Evolutionary conservation across 768 basidiomycete species (phyloP).

Genomic region (Naganishia kalamii): DNA sequence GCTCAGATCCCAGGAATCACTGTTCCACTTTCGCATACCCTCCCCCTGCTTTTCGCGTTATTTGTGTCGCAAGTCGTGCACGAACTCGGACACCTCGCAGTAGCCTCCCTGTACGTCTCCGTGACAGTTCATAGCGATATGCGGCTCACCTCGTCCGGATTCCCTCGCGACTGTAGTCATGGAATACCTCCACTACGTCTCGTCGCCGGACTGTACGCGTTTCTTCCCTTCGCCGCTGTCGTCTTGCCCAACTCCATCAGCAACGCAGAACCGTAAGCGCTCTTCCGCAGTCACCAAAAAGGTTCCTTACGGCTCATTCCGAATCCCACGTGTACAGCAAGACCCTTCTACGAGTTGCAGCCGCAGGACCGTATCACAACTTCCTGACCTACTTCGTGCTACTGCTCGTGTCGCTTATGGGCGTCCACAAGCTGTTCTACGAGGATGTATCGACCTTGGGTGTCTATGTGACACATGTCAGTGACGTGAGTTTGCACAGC

Average conservation of each 20-base stretch:
- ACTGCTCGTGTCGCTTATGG: neutral
- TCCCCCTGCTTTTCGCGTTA: conserved; percentile 17
- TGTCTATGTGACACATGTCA: neutral
- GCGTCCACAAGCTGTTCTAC: conserved; percentile 11
- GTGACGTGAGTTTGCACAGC: neutral
- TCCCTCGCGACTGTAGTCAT: neutral
- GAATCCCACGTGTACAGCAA: neutral
- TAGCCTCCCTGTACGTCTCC: conserved; percentile 13
- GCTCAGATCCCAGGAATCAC: conserved; percentile 23
- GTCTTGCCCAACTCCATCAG: neutral
- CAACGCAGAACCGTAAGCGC: neutral
- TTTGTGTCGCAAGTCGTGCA: conserved; percentile 19
- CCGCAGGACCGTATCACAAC: conserved; percentile 21
- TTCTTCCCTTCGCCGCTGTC: conserved; percentile 1
- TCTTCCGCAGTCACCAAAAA: too few relatives aligned
- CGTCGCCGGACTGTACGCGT: neutral
- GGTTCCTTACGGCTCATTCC: neutral
- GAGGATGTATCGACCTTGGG: conserved; percentile 16
- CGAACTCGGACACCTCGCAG: conserved; percentile 19
- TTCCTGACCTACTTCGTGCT: conserved; percentile 14
- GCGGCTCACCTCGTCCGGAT: neutral
- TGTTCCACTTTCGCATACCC: conserved; percentile 16
- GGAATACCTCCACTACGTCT: neutral
- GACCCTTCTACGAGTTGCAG: conserved; percentile 13
- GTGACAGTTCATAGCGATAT: neutral